These are phyloP conservation scores for Eucalyptus guilfoylei DNA, from an alignment of 345 rosid genomes.

Conservation along the genomic window DNA sequence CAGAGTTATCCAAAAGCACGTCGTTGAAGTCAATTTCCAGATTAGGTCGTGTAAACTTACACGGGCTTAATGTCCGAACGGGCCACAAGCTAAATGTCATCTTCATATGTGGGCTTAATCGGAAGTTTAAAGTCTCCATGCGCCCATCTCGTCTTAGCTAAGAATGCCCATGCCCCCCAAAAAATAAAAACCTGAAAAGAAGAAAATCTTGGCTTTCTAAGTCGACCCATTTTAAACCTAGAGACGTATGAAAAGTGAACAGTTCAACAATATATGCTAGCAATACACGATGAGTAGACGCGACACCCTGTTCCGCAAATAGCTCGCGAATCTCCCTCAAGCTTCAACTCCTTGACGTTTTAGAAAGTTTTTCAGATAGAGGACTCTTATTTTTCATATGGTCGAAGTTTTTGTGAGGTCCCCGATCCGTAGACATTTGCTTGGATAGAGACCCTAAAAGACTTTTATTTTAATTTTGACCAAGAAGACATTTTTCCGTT, in stretches of 20 bases:
- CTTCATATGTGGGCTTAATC: background rate
- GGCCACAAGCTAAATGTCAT: background rate
- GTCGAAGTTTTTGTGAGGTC: background rate
- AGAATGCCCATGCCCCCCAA: background rate
- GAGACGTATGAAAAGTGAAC: background rate
- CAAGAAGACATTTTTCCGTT: background rate
- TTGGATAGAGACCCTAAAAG: background rate
- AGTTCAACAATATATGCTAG: background rate
- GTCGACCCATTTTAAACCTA: background rate
- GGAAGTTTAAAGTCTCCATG: background rate
- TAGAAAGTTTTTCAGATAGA: background rate
- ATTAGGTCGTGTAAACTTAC: background rate
- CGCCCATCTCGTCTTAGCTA: background rate
- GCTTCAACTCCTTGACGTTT: background rate
- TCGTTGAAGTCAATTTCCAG: background rate
- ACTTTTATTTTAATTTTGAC: background rate
- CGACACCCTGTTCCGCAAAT: accelerated
- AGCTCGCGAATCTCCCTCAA: background rate
- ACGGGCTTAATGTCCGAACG: background rate
- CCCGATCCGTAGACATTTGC: background rate
- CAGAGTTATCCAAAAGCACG: background rate
- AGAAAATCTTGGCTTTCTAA: background rate
- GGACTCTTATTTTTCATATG: background rate
- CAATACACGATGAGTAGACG: background rate
- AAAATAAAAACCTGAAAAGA: background rate